These are phyloP conservation scores for Pyrenophora seminiperda DNA, from an alignment of 2,329 filamentous ascomycete genomes.

Conservation along the genomic window DNA sequence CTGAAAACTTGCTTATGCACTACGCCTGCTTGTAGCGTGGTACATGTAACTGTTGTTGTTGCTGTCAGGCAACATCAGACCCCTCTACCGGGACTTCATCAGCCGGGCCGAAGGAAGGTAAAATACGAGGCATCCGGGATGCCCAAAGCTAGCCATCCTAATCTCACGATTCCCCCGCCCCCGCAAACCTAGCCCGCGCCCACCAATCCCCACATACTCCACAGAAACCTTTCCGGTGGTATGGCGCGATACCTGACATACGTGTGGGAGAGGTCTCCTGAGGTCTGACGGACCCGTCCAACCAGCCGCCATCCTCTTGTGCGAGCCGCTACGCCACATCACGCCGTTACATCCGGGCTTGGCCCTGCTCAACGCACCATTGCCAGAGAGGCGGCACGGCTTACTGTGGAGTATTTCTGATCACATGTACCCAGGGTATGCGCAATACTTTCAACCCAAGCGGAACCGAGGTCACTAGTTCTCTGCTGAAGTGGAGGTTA, in stretches of 20 bases:
- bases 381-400: neutral
- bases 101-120: neutral
- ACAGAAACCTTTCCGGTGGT: neutral
- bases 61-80: neutral
- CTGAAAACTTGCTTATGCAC: too few relatives aligned
- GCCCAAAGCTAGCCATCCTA: conserved; percentile 6
- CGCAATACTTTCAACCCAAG: conserved; percentile 2
- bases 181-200: conserved; percentile 18
- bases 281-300: neutral
- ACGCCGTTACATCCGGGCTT: neutral
- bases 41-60: too few relatives aligned
- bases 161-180: conserved; percentile 50
- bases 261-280: neutral
- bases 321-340: conserved; percentile 10
- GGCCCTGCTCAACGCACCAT: neutral
- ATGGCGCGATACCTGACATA: conserved; percentile 3
- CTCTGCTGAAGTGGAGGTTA: conserved; percentile 6
- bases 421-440: conserved; percentile 4
- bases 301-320: conserved; percentile 11
- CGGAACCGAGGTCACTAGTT: conserved; percentile 7
- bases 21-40: too few relatives aligned
- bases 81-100: neutral
- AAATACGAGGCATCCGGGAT: conserved; percentile 5
- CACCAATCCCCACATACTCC: conserved; percentile 11
- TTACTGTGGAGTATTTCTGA: conserved; percentile 5